Conservation (phyloP, 2,329 filamentous ascomycete species). For the Apiospora aurea region DNA sequence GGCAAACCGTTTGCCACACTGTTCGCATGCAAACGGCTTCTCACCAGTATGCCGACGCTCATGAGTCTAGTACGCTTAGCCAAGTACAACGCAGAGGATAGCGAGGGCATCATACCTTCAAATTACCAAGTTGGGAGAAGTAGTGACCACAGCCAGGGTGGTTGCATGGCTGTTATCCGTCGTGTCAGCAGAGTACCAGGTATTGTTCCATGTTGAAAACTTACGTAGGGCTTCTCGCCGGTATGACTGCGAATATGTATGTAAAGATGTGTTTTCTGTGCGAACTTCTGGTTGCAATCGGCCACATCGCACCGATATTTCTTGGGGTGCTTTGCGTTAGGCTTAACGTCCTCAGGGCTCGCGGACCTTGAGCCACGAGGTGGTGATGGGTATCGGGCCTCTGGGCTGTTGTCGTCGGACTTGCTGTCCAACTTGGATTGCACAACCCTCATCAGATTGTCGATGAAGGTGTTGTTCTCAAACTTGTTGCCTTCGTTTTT, state of each 20-base stretch:
- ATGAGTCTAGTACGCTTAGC: constrained; percentile 67
- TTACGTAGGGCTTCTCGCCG: constrained; percentile 87
- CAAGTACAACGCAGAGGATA: background rate
- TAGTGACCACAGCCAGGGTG: constrained; percentile 75
- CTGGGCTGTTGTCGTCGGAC: constrained; percentile 34
- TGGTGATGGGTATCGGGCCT: constrained; percentile 43
- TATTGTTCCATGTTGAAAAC: constrained; percentile 42
- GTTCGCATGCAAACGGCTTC: constrained; percentile 80
- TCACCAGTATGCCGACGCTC: constrained; percentile 88
- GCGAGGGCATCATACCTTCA: constrained; percentile 67
- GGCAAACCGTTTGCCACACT: constrained; percentile 83
- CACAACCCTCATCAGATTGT: constrained; percentile 88
- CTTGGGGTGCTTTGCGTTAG: constrained; percentile 54
- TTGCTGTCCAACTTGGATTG: constrained; percentile 67
- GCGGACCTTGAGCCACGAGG: constrained; percentile 35
- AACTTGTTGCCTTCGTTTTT: constrained; percentile 57
- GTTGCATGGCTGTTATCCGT: constrained; percentile 62
- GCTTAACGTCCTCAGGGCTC: constrained; percentile 30
- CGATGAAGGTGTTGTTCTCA: constrained; percentile 81
- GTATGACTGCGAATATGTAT: constrained; percentile 91
- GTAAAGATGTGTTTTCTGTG: constrained; percentile 90
- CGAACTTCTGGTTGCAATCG: constrained; percentile 82
- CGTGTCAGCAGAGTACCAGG: constrained; percentile 34
- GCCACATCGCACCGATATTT: constrained; percentile 77
- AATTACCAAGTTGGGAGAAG: constrained; percentile 90